Evolutionary conservation across 2,329 filamentous ascomycete genomes (phyloP), one percentile per base, ranked within the genome.

Genomic region (Meredithiella fracta): DNA sequence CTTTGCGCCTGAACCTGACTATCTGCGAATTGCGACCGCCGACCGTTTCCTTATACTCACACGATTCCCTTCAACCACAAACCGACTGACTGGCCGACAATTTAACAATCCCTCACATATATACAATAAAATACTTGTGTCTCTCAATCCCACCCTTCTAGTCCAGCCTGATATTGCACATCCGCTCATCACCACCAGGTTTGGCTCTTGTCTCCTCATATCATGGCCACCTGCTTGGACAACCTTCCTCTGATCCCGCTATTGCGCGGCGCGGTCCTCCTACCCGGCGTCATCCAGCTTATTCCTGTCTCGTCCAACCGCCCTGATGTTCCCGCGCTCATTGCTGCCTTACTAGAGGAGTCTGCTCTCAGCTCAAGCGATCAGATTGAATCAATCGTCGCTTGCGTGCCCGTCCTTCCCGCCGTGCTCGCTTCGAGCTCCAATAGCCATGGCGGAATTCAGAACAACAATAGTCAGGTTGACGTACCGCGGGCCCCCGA

Each of bases 361-460:
- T 82, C 83, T 26, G 75, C 85, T 34, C 78, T 79, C 42, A 83
- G 83, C 61, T 78, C 80, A 26, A 77, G 76, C 60, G 75, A 80
- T 62, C 73, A 77, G 60, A 74, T 83, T 64, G 78, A 82, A 62
- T 73, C 74, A 61, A 80, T 95, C 62, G 82, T 97, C 61, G 88
- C 85, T 54, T 97, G 91, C 67, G 82, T 97, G 55, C 92, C 92
- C 20, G 74, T 96, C 59, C 83, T 76, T 60, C 92, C 87, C 52
- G 82, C 83, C 3, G 76, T 83, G 23, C 74, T 95, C 25, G 82
- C 81, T 58, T 75, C 77, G 26, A 54, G 51, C 22, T 25, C 44
- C 22, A 54, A 44, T 26, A 53, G n/a, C 34, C 81, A 87, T 64
- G 89, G 89, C 47, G 54, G 25, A n/a, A 52, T 58, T 26, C 83